A percentile compares a stretch with the other conserved stretches of the same genome.
Evolutionary conservation across 2,329 filamentous ascomycete genomes (phyloP).

Genomic region (Elsinoe arachidis): DNA sequence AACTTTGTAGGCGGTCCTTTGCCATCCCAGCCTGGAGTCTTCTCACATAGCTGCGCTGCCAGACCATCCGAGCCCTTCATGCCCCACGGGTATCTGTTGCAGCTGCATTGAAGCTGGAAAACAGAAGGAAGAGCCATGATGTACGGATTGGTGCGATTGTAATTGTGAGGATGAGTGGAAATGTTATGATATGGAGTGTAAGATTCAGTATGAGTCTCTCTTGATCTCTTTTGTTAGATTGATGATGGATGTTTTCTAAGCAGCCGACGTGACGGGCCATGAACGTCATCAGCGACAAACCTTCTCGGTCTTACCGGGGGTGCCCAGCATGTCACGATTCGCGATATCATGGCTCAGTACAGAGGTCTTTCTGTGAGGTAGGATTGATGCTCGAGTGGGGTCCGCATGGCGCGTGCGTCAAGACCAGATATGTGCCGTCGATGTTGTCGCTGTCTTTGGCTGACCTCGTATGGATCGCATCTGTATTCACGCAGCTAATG

Average conservation of each 20-base stretch:
- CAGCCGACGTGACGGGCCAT: slow-evolving; percentile 1
- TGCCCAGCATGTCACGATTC: no score
- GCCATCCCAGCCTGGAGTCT: slow-evolving; percentile 47
- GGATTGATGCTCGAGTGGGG: not conserved
- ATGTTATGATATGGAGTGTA: no score
- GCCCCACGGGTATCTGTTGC: slow-evolving; percentile 62
- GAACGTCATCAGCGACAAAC: slow-evolving; percentile 9
- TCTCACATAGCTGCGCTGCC: slow-evolving; percentile 55
- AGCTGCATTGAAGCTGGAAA: slow-evolving; percentile 46
- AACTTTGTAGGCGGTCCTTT: slow-evolving; percentile 34
- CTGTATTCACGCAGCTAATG: not conserved
- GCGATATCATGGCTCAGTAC: no score
- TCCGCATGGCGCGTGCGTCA: no score
- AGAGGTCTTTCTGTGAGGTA: not conserved
- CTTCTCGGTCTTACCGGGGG: slow-evolving; percentile 1
- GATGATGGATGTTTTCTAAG: not conserved
- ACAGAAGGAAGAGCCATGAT: slow-evolving; percentile 41
- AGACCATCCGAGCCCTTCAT: slow-evolving; percentile 58
- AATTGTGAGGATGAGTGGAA: not conserved
- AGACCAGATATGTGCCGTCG: no score
- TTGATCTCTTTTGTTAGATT: no score
- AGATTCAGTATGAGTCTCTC: no score
- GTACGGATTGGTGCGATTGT: not conserved
- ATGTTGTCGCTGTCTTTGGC: no score
- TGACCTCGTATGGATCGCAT: no score